phyloP scores from a whole-genome alignment of 2,329 filamentous ascomycete genomes.

The Pseudogymnoascus sp. region DNA sequence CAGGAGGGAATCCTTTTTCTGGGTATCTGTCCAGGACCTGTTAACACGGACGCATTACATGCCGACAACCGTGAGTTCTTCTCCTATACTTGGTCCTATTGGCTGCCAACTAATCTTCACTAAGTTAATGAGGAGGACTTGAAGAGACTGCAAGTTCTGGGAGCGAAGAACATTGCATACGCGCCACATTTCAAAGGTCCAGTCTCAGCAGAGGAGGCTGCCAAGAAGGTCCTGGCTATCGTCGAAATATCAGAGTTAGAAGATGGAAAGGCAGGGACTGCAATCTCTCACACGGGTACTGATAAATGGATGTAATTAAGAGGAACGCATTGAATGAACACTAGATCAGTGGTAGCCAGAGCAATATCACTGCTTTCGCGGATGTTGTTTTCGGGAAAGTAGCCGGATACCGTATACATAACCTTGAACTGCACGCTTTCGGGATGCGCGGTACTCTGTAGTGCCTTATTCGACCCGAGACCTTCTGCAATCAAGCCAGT shows the following conservation, averaged over 20 bases:
- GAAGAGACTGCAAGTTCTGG: constrained; percentile 19
- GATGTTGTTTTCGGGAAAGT: neutral
- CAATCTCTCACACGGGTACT: neutral
- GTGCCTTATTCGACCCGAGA: neutral
- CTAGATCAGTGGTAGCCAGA: neutral
- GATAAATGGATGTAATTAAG: neutral
- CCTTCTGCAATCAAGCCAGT: neutral
- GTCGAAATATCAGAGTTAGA: constrained; percentile 34
- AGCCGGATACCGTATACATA: neutral
- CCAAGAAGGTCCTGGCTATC: constrained; percentile 29
- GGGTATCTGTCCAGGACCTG: constrained; percentile 41
- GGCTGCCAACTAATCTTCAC: neutral
- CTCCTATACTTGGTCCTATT: neutral
- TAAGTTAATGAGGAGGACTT: constrained; percentile 20
- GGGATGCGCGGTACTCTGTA: neutral
- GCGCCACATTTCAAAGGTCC: constrained; percentile 34
- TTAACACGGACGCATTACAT: constrained; percentile 29
- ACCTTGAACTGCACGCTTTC: neutral
- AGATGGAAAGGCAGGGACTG: constrained; percentile 13
- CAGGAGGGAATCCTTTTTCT: constrained; percentile 44
- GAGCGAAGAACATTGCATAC: constrained; percentile 29
- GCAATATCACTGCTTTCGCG: neutral
- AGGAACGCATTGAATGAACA: neutral
- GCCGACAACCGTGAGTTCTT: constrained; percentile 8
- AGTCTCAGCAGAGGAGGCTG: constrained; percentile 30